Evolutionary conservation across 2,329 filamentous ascomycete species (phyloP).

Genomic region (Myriosclerotinia curreyana): DNA sequence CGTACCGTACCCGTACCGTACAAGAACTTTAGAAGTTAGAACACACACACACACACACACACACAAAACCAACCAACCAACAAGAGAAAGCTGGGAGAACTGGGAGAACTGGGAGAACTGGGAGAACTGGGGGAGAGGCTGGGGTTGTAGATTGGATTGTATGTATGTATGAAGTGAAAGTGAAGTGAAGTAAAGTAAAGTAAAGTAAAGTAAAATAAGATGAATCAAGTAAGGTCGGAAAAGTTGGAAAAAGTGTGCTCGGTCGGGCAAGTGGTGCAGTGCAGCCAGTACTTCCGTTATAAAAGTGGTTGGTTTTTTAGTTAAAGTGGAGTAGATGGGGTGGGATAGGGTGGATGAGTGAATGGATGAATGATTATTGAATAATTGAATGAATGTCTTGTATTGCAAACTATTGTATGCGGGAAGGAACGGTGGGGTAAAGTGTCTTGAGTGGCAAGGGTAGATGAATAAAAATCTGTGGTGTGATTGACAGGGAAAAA

Average conservation of each 20-base stretch:
- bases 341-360: neutral
- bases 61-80: constrained; percentile 12
- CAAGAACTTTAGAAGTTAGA: too few relatives aligned
- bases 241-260: neutral
- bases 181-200: too few relatives aligned
- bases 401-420: constrained; percentile 16
- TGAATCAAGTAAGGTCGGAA: neutral
- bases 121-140: constrained; percentile 11
- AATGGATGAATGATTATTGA: too few relatives aligned
- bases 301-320: neutral
- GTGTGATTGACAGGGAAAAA: neutral
- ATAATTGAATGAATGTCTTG: constrained; percentile 5
- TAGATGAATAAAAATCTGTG: neutral
- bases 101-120: constrained; percentile 4
- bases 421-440: constrained; percentile 17
- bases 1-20: too few relatives aligned
- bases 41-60: too few relatives aligned
- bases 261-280: constrained; percentile 18
- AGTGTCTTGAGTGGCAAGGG: neutral
- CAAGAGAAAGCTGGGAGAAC: too few relatives aligned
- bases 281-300: constrained; percentile 4
- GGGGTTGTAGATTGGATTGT: constrained; percentile 13
- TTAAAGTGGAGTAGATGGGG: neutral
- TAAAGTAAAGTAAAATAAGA: neutral
- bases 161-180: neutral